These are phyloP conservation scores for Boletus subluridellus DNA, from an alignment of 1,284 basidiomycete species.

Conservation along the genomic window DNA sequence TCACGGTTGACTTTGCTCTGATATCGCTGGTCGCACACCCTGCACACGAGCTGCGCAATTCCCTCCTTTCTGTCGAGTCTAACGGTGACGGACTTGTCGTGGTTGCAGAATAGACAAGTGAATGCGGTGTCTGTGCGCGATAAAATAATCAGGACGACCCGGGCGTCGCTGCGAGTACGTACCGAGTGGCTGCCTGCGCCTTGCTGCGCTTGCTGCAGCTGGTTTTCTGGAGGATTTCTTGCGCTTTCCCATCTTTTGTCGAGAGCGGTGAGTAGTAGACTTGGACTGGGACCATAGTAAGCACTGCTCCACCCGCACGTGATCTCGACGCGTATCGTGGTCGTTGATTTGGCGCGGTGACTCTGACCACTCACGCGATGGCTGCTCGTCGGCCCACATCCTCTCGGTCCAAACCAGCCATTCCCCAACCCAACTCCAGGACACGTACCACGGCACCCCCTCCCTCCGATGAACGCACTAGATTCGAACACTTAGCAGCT, in stretches of 20 bases:
- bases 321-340: slow-evolving; percentile 30
- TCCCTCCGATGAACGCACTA: slow-evolving; percentile 18
- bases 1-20: slow-evolving; percentile 81
- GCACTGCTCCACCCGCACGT: slow-evolving; percentile 26
- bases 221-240: slow-evolving; percentile 82
- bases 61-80: slow-evolving; percentile 83
- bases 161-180: slow-evolving; percentile 20
- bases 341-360: slow-evolving; percentile 28
- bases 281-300: too few relatives aligned
- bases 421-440: slow-evolving; percentile 8
- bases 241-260: slow-evolving; percentile 67
- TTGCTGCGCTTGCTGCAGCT: slow-evolving; percentile 47
- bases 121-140: slow-evolving; percentile 62
- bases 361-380: slow-evolving; percentile 19
- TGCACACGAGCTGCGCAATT: slow-evolving; percentile 71
- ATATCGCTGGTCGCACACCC: slow-evolving; percentile 77
- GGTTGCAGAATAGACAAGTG: slow-evolving; percentile 87
- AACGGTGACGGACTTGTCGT: slow-evolving; percentile 85
- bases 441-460: slow-evolving; percentile 18
- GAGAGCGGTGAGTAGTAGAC: not conserved
- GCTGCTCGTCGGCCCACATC: slow-evolving; percentile 28
- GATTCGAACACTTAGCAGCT: slow-evolving; percentile 18
- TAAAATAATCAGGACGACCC: slow-evolving; percentile 4
- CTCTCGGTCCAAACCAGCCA: slow-evolving; percentile 19
- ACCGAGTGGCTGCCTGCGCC: slow-evolving; percentile 71